Conservation (phyloP, 768 basidiomycete genomes). For the Steccherinum ochraceum region DNA sequence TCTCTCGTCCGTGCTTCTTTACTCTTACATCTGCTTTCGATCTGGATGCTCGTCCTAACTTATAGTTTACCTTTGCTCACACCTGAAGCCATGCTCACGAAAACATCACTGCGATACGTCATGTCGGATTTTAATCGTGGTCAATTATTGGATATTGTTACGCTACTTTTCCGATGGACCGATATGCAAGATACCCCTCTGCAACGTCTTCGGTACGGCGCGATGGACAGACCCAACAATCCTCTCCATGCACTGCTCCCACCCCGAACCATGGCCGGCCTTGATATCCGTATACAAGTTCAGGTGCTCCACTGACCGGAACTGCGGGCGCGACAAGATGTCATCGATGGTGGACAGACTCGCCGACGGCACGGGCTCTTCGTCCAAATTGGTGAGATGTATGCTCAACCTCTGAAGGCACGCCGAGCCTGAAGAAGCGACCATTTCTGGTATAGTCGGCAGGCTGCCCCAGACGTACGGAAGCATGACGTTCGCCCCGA, state of each 20-base stretch:
- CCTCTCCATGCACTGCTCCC: not conserved
- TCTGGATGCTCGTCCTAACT: no score
- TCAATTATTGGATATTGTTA: no score
- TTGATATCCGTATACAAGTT: not conserved
- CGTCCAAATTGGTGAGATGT: not conserved
- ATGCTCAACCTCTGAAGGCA: not conserved
- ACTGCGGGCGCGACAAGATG: not conserved
- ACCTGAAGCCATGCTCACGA: no score
- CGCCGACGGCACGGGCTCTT: not conserved
- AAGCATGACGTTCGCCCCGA: not conserved
- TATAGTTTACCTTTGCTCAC: no score
- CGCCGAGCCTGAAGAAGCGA: not conserved
- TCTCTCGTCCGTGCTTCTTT: no score
- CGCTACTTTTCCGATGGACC: not conserved
- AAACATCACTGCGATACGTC: no score
- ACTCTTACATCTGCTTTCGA: no score
- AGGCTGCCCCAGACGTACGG: not conserved
- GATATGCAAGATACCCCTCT: not conserved
- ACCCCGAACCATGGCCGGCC: not conserved
- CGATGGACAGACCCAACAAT: not conserved
- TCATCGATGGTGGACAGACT: not conserved
- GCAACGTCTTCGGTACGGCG: not conserved
- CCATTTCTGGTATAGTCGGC: not conserved
- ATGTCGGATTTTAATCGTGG: no score
- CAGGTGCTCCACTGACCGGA: not conserved